A percentile compares a stretch with the other conserved stretches of the same genome.
Evolutionary conservation across 2,329 filamentous ascomycete genomes (phyloP).

Genomic region (Coniosporium uncinatum): DNA sequence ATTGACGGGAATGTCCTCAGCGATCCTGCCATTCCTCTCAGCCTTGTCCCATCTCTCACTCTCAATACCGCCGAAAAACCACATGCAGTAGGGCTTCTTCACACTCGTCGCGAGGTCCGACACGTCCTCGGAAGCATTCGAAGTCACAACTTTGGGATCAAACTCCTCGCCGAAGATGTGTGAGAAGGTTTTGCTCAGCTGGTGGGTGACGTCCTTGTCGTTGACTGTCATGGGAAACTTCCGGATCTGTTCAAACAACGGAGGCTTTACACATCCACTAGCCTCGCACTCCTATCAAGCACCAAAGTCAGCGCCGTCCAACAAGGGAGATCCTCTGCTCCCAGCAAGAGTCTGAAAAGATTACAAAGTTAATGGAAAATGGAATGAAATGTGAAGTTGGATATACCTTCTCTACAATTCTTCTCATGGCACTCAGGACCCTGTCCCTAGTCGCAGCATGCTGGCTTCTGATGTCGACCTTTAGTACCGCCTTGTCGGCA

Average conservation of each 20-base stretch:
- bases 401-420: too few relatives aligned
- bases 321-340: too few relatives aligned
- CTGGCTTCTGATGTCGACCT: slow-evolving; percentile 47
- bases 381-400: too few relatives aligned
- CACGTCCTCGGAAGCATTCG: slow-evolving; percentile 53
- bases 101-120: slow-evolving; percentile 44
- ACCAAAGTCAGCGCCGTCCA: too few relatives aligned
- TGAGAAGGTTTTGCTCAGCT: slow-evolving; percentile 36
- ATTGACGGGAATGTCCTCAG: slow-evolving; percentile 49
- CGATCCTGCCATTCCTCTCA: slow-evolving; percentile 34
- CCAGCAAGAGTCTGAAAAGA: too few relatives aligned
- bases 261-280: too few relatives aligned
- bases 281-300: too few relatives aligned
- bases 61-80: slow-evolving; percentile 49
- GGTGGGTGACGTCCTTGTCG: slow-evolving; percentile 34
- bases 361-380: too few relatives aligned
- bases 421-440: too few relatives aligned
- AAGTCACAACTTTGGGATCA: slow-evolving; percentile 29
- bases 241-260: too few relatives aligned
- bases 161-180: slow-evolving; percentile 36
- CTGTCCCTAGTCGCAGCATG: too few relatives aligned
- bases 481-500: slow-evolving; percentile 45
- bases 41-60: slow-evolving; percentile 42
- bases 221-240: slow-evolving; percentile 48
- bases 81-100: slow-evolving; percentile 47